These are phyloP conservation scores for Canavalia gladiata DNA, from an alignment of 306 rosid species.

Conservation along the genomic window DNA sequence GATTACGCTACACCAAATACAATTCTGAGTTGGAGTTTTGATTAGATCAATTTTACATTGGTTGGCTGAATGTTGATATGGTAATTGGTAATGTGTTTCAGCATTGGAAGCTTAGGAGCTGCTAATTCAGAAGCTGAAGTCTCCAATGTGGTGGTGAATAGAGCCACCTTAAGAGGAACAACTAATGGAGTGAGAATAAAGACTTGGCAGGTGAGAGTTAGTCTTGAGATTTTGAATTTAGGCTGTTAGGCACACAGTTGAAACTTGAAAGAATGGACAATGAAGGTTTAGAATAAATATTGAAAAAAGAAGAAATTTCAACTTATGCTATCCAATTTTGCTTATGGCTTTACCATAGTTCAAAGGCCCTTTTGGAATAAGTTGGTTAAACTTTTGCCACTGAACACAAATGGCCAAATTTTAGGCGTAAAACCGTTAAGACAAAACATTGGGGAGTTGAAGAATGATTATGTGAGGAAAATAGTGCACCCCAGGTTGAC, in stretches of 20 bases:
- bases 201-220: slow-evolving; percentile 83
- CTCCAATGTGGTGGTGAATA: slow-evolving; percentile 67
- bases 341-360: slow-evolving; percentile 18
- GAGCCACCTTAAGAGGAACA: slow-evolving; percentile 69
- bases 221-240: slow-evolving; percentile 33
- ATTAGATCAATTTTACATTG: neutral
- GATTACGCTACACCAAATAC: neutral
- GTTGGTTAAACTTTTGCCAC: neutral
- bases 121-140: slow-evolving; percentile 70
- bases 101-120: slow-evolving; percentile 94
- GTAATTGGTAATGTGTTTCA: slow-evolving; percentile 27
- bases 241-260: slow-evolving; percentile 20
- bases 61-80: neutral
- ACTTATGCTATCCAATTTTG: neutral
- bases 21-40: neutral
- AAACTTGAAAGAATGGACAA: neutral
- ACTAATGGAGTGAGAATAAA: slow-evolving; percentile 89
- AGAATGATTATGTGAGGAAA: slow-evolving; percentile 1
- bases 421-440: slow-evolving; percentile 34
- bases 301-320: neutral
- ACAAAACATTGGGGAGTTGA: slow-evolving; percentile 24
- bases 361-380: neutral
- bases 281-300: slow-evolving; percentile 23
- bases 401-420: slow-evolving; percentile 6
- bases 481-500: slow-evolving; percentile 37